Percentiles rank a stretch among this genome's conserved stretches.
phyloP scores from a whole-genome alignment of 2,329 filamentous ascomycete genomes.

The Pyricularia grisea region DNA sequence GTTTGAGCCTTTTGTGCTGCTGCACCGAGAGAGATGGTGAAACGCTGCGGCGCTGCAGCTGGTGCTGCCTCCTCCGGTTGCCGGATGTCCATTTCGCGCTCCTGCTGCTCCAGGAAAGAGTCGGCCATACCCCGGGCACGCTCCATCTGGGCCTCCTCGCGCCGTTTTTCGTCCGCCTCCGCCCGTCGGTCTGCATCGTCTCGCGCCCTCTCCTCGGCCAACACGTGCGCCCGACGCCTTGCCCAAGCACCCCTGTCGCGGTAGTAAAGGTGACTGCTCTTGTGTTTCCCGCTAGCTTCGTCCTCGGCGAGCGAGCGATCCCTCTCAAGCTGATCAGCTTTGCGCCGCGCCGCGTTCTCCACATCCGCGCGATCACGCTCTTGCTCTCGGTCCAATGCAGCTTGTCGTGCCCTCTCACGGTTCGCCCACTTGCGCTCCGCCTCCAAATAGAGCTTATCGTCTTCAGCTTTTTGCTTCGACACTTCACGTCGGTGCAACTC shows the following conservation, averaged over 20 bases:
- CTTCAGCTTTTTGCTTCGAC: constrained; percentile 63
- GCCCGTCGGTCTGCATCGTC: constrained; percentile 76
- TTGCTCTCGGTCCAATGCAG: constrained; percentile 76
- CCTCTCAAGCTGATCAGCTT: constrained; percentile 57
- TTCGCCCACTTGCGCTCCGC: constrained; percentile 87
- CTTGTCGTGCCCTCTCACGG: constrained; percentile 72
- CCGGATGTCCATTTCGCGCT: constrained; percentile 54
- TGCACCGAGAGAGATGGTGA: constrained; percentile 88
- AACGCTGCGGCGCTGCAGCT: constrained; percentile 56
- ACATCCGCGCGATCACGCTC: constrained; percentile 71
- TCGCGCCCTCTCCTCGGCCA: constrained; percentile 61
- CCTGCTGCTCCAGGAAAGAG: constrained; percentile 79
- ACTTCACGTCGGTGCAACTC: constrained; percentile 69
- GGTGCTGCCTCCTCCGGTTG: neutral
- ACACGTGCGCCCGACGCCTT: constrained; percentile 66
- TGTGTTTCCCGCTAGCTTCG: constrained; percentile 58
- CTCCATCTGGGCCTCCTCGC: constrained; percentile 63
- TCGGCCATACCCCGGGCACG: constrained; percentile 79
- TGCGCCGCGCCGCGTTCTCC: constrained; percentile 53
- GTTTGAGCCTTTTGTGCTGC: constrained; percentile 66
- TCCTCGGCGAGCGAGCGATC: constrained; percentile 71
- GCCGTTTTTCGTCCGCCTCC: constrained; percentile 66
- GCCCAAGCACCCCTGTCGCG: constrained; percentile 77
- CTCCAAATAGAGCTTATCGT: constrained; percentile 73
- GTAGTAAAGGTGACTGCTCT: constrained; percentile 64